phyloP scores from a whole-genome alignment of 2,329 filamentous ascomycete species.

The Myriosclerotinia duriaeana region DNA sequence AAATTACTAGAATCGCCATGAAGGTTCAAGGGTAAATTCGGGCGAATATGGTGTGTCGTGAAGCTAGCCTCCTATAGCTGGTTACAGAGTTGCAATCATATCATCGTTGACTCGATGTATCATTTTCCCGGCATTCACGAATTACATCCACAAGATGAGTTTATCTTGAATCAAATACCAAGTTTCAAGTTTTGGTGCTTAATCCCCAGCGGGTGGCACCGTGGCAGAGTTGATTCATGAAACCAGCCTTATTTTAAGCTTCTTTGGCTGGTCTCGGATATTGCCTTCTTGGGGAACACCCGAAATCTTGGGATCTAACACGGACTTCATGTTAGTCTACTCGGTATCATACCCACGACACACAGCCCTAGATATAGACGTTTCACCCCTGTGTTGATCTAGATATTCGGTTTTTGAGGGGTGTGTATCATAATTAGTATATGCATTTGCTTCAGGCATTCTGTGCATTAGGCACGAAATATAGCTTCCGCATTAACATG shows the following conservation, averaged over 20 bases:
- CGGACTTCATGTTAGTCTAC: not conserved
- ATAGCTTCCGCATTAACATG: not conserved
- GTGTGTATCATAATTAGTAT: not conserved
- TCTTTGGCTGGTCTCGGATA: not conserved
- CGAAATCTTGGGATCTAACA: not conserved
- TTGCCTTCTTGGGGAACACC: not conserved
- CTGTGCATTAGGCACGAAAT: not conserved
- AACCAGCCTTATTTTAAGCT: not conserved
- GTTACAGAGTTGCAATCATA: too few species aligned
- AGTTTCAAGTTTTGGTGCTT: not conserved
- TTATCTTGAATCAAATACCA: not conserved
- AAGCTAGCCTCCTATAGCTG: too few species aligned
- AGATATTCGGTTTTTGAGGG: not conserved
- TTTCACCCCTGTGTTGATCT: not conserved
- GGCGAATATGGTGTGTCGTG: too few species aligned
- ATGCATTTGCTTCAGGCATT: constrained; percentile 10
- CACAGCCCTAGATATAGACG: not conserved
- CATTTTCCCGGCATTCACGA: too few species aligned
- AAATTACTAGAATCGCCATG: too few species aligned
- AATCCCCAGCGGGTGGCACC: not conserved
- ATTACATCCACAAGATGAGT: too few species aligned
- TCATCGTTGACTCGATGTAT: too few species aligned
- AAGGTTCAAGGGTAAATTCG: too few species aligned
- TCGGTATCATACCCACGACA: not conserved
- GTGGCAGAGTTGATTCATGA: not conserved